Base-by-base conservation (phyloP, 495 filamentous ascomycete genomes). In the Cercophora sp. region DNA sequence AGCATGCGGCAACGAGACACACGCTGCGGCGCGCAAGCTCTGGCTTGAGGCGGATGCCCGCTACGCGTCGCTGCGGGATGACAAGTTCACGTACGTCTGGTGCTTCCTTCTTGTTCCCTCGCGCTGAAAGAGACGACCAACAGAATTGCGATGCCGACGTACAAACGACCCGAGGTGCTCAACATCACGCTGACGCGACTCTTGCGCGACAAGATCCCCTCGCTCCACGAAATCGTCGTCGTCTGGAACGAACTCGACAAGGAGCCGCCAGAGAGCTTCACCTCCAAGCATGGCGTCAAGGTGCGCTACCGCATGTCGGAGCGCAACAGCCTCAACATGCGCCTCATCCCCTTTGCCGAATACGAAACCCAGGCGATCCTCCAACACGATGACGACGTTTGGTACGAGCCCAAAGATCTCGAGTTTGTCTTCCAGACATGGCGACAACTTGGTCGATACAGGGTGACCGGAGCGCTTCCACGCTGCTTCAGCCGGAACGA, bases 341-440 rank as follows among this genome's bases (percentile, higher is more conserved):
- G 53, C 4, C 43, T 59, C 0, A 18, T 35, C n/a, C 56, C 56
- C 3, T 46, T 51, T 23, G 35, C 56, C 29, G 37, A 48, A 15
- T 59, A 55, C 35, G 15, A 34, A 6, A 59, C 56, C 24, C 41
- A 59, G 35, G 56, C 56, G 23, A 52, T 59, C 29, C 52, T 59
- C 31, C 47, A 44, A 2, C 44, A 48, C 45, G 57, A 60, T 32
- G 57, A 60, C 54, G 57, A 60, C 34, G 48, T 55, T 11, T 47
- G 39, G 27, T 60, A 52, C 43, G 42, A 52, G 34, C 53, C 53
- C 5, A 39, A 23, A 1, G 57, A 60, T 23, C 43, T 60, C 9
- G 57, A 60, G n/a, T 60, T 60, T 27, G 57, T 60, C 15, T 60
- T 60, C 44, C 57, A 56, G 31, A 54, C 50, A 16, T 60, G 57